Evolutionary conservation across 2,329 filamentous ascomycete genomes (phyloP), one percentile per base, ranked within the genome.

Genomic region (Ophiostoma tasmaniense): DNA sequence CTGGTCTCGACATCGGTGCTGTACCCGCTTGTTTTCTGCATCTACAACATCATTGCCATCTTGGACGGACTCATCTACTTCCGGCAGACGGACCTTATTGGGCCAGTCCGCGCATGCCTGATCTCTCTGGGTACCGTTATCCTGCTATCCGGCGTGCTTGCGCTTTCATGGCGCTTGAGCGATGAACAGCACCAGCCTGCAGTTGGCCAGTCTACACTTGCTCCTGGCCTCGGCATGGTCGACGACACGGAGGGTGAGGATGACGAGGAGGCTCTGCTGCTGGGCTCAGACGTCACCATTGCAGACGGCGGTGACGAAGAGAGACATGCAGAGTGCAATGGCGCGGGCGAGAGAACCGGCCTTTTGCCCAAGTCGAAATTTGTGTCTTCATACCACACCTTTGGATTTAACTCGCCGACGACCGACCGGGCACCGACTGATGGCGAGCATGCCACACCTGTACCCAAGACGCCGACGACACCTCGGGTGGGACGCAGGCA

Each of bases 21-120:
- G 73, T 99, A 99, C 79, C 95, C 95, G 5, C 89, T 98, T 74
- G 93, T 98, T 52, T 99, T 99, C 80, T 99, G 95, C 83, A 88
- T 98, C 73, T 99, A 98, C 84, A 99, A 99, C 83, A 97, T 99
- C 75, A 93, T 98, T 76, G 95, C 95, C 73, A 99, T 99, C 74
- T 83, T 98, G 73, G 95, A 99, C 79, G 95, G 95, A 39, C 84
- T 99, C 73, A 97, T 99, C 75, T 99, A 98, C 80, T 99, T 98
- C 80, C 86, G 90, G 74, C 95, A 99, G 79, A 90, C 90, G 67
- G 89, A 92, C 72, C 85, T 91, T 69, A 87, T 99, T 72, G 88
- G 89, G 20, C 83, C 87, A 0, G 79, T 95, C 2, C 89, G 92
- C 75, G 94, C 91, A 20, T 87, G 88, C 50, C 85, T 96, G 61